These are phyloP conservation scores for Cutaneotrichosporon cutaneum DNA, from an alignment of 1,284 basidiomycete genomes.

Conservation along the genomic window DNA sequence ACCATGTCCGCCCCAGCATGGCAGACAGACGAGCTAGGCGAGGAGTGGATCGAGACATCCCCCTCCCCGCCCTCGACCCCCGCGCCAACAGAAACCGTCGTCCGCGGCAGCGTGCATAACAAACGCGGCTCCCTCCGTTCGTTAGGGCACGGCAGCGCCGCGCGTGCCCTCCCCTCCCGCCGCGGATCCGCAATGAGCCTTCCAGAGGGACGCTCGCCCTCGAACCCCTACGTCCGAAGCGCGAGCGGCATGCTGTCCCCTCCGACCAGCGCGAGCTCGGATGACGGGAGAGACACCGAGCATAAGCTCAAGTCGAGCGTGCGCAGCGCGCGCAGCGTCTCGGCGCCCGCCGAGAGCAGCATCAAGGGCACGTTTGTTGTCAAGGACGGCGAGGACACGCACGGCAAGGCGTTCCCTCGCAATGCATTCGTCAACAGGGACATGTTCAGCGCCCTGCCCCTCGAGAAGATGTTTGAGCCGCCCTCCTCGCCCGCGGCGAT, in stretches of 20 bases:
- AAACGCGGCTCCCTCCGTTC: constrained; percentile 45
- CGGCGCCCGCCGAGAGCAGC: constrained; percentile 11
- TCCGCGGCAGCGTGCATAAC: constrained; percentile 28
- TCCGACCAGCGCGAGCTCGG: constrained; percentile 14
- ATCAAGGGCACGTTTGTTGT: constrained; percentile 71
- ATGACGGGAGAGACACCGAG: constrained; percentile 10
- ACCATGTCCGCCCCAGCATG: constrained; percentile 59
- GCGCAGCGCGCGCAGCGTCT: constrained; percentile 7
- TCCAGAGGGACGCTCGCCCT: constrained; percentile 16
- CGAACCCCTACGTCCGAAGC: constrained; percentile 22
- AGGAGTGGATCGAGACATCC: constrained; percentile 68
- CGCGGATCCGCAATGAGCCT: constrained; percentile 13
- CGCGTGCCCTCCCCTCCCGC: constrained; percentile 37
- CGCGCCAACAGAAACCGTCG: constrained; percentile 31
- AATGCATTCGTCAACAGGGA: constrained; percentile 59
- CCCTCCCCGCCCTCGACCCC: constrained; percentile 60
- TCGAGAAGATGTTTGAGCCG: constrained; percentile 87
- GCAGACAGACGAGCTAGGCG: constrained; percentile 73
- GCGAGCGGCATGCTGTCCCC: constrained; percentile 24
- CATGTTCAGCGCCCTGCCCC: constrained; percentile 76
- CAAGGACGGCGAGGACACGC: constrained; percentile 67
- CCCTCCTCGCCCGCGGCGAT: not conserved
- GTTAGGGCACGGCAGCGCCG: constrained; percentile 35
- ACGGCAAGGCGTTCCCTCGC: constrained; percentile 42
- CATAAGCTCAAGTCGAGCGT: constrained; percentile 1